A percentile compares a stretch with the other conserved stretches of the same genome.
Conservation (phyloP, 2,329 filamentous ascomycete species). For the Bertia moriformis region DNA sequence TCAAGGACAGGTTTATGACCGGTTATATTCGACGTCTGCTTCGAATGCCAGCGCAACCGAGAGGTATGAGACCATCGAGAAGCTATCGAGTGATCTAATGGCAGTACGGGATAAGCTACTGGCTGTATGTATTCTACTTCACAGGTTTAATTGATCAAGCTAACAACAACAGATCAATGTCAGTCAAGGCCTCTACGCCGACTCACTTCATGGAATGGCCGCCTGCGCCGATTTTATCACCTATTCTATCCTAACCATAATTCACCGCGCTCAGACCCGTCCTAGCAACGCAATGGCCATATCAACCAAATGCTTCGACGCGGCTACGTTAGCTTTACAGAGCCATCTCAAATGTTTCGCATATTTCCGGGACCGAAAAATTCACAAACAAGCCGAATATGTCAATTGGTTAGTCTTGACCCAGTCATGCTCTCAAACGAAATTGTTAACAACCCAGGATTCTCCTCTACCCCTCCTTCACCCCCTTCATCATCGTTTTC, state of each 20-base stretch:
- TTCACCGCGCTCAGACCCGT: neutral
- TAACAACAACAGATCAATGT: neutral
- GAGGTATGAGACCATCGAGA: neutral
- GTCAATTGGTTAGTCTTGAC: neutral
- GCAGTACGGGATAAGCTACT: neutral
- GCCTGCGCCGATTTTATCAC: neutral
- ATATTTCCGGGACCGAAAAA: neutral
- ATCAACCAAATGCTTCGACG: neutral
- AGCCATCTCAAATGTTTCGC: neutral
- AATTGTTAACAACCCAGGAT: too few species aligned
- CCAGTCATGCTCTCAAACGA: too few species aligned
- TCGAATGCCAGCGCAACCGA: neutral
- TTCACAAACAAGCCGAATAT: conserved; percentile 1
- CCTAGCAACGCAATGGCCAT: neutral
- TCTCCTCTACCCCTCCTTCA: conserved; percentile 10
- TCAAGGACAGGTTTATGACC: neutral
- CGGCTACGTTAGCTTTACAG: neutral
- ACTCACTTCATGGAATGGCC: neutral
- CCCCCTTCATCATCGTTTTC: conserved; percentile 11
- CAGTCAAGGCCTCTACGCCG: neutral
- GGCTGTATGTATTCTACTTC: neutral
- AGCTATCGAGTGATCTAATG: conserved; percentile 1
- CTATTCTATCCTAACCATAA: neutral
- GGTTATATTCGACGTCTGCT: neutral
- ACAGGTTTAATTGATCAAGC: too few species aligned